Percentiles rank a stretch among this genome's conserved stretches.
phyloP scores from a whole-genome alignment of 2,329 filamentous ascomycete species.

The Ophioceras dolichostomum region DNA sequence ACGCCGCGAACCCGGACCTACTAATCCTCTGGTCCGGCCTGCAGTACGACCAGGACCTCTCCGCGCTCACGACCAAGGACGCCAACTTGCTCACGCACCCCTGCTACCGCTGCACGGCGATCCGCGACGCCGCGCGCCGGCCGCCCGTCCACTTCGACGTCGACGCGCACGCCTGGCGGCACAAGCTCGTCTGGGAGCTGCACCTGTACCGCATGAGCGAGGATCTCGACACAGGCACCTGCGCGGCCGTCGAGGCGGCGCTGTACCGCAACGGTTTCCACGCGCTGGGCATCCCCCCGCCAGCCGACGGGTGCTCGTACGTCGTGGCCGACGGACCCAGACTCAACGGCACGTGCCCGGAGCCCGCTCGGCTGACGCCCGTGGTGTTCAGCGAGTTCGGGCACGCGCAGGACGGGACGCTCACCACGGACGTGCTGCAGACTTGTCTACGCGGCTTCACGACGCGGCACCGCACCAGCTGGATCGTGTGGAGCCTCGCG shows the following conservation, averaged over 20 bases:
- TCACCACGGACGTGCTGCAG: conserved; percentile 28
- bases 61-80: conserved; percentile 26
- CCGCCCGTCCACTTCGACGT: conserved; percentile 32
- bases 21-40: conserved; percentile 36
- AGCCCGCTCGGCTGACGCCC: conserved; percentile 26
- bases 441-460: conserved; percentile 32
- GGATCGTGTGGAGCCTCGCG: conserved; percentile 36
- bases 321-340: conserved; percentile 8
- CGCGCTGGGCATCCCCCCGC: conserved; percentile 24
- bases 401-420: conserved; percentile 27
- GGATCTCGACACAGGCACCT: conserved; percentile 30
- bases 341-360: conserved; percentile 15
- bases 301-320: conserved; percentile 24
- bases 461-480: conserved; percentile 28
- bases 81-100: conserved; percentile 26
- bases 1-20: conserved; percentile 28
- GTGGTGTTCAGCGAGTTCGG: conserved; percentile 36
- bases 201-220: conserved; percentile 28
- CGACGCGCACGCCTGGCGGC: conserved; percentile 28
- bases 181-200: conserved; percentile 34
- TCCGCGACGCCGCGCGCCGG: conserved; percentile 27
- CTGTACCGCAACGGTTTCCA: conserved; percentile 39
- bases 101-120: conserved; percentile 26
- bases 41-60: conserved; percentile 32
- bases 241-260: conserved; percentile 31